These are phyloP conservation scores for Amylostereum chailletii DNA, from an alignment of 1,284 basidiomycete genomes.

Conservation along the genomic window DNA sequence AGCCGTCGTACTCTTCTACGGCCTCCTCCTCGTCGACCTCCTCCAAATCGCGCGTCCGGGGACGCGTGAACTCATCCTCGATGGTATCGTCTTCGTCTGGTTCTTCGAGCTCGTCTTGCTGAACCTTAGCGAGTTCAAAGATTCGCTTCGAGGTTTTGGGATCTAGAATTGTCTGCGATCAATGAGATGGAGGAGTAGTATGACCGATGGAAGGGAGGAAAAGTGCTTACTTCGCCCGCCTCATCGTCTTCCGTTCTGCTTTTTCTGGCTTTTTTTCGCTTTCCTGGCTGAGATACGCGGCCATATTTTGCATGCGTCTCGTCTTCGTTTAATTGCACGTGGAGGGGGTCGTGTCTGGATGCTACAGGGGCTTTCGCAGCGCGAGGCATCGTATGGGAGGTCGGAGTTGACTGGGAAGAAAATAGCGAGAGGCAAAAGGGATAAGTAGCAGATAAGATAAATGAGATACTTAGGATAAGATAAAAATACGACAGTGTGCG, in stretches of 20 bases:
- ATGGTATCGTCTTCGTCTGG: constrained; percentile 35
- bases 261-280: constrained; percentile 53
- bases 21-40: constrained; percentile 30
- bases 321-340: constrained; percentile 73
- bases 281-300: constrained; percentile 63
- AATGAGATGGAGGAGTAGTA: constrained; percentile 1
- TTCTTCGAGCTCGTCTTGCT: constrained; percentile 83
- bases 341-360: constrained; percentile 77
- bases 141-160: constrained; percentile 85
- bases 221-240: constrained; percentile 43
- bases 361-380: constrained; percentile 42
- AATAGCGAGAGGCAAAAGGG: neutral
- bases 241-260: constrained; percentile 35
- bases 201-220: constrained; percentile 6
- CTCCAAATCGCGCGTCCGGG: constrained; percentile 28
- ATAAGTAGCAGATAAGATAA: too few relatives aligned
- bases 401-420: neutral
- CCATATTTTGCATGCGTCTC: constrained; percentile 72
- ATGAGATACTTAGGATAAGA: too few relatives aligned
- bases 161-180: constrained; percentile 62
- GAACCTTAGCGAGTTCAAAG: constrained; percentile 86
- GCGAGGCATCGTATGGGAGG: constrained; percentile 51
- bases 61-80: constrained; percentile 11
- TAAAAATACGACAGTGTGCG: too few relatives aligned
- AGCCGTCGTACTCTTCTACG: constrained; percentile 42